Evolutionary conservation across 2,329 filamentous ascomycete genomes (phyloP).

Genomic region (Raffaelea ambrosiae): DNA sequence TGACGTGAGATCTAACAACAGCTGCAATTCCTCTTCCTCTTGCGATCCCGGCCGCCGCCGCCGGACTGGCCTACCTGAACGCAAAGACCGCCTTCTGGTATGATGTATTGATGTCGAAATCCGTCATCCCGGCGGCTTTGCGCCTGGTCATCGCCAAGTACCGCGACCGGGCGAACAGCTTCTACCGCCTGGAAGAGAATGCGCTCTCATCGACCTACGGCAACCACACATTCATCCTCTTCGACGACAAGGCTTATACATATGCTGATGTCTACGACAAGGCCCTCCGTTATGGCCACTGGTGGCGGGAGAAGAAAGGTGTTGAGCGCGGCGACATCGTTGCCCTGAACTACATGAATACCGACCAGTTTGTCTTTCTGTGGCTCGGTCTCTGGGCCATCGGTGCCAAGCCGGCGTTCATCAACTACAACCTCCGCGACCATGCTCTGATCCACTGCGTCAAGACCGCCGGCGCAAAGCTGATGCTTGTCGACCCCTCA

Average conservation of each 20-base stretch:
- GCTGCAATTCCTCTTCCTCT: conserved; percentile 42
- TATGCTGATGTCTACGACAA: conserved; percentile 68
- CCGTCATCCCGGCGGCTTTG: conserved; percentile 37
- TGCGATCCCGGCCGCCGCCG: conserved; percentile 53
- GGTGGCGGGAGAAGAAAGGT: conserved; percentile 56
- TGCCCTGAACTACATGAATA: conserved; percentile 75
- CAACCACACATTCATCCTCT: conserved; percentile 55
- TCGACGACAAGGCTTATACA: conserved; percentile 60
- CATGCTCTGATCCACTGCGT: conserved; percentile 68
- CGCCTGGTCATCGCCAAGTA: conserved; percentile 38
- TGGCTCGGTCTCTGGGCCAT: conserved; percentile 75
- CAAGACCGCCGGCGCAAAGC: conserved; percentile 52
- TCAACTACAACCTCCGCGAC: conserved; percentile 77
- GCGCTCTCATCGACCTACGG: conserved; percentile 45
- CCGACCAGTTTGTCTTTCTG: conserved; percentile 66
- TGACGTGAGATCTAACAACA: not conserved
- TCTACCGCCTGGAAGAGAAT: conserved; percentile 64
- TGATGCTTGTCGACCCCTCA: conserved; percentile 61
- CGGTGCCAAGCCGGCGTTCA: conserved; percentile 73
- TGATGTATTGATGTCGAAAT: conserved; percentile 53
- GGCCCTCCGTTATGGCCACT: conserved; percentile 64
- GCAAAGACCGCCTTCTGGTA: conserved; percentile 59
- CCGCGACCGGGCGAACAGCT: conserved; percentile 57
- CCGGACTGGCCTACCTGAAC: conserved; percentile 69
- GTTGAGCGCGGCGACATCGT: conserved; percentile 68